These are phyloP conservation scores for Sphagnum magellanicum DNA, from an alignment of 228 moss, liverwort and hornwort species.

Conservation along the genomic window DNA sequence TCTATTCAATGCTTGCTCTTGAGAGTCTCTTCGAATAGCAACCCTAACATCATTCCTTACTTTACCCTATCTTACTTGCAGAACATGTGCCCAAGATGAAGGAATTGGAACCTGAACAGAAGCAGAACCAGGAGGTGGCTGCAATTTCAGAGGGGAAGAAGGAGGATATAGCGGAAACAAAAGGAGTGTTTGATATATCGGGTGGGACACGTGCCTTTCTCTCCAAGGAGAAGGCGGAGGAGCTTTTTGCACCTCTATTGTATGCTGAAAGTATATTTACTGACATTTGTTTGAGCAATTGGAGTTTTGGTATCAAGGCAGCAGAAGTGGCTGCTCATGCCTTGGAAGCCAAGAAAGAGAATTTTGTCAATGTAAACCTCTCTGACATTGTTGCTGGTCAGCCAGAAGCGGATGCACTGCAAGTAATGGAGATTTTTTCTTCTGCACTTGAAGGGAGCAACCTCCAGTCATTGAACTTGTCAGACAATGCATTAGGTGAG, in stretches of 20 bases:
- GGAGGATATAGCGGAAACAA: background rate
- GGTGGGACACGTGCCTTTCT: constrained; percentile 81
- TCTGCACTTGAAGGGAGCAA: constrained; percentile 72
- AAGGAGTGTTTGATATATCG: constrained; percentile 61
- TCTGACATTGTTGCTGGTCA: constrained; percentile 95
- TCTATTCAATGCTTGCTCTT: background rate
- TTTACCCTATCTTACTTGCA: background rate
- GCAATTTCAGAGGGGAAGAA: background rate
- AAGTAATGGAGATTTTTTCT: constrained; percentile 74
- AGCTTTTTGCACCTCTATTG: constrained; percentile 64
- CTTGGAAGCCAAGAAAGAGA: constrained; percentile 45
- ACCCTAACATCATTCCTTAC: background rate
- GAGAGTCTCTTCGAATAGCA: background rate
- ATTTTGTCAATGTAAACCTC: constrained; percentile 69
- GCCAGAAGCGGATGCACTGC: constrained; percentile 83
- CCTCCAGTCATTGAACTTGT: constrained; percentile 80
- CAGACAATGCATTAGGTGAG: constrained; percentile 97
- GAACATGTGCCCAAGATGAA: background rate
- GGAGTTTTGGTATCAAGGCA: constrained; percentile 89
- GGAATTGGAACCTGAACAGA: background rate
- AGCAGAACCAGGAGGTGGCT: background rate
- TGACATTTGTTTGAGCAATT: constrained; percentile 77
- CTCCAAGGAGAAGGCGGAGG: constrained; percentile 51
- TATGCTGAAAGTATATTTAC: constrained; percentile 50
- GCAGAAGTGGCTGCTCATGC: constrained; percentile 71